Base-by-base conservation (phyloP, 2,329 filamentous ascomycete species). In the Cercospora sp. region DNA sequence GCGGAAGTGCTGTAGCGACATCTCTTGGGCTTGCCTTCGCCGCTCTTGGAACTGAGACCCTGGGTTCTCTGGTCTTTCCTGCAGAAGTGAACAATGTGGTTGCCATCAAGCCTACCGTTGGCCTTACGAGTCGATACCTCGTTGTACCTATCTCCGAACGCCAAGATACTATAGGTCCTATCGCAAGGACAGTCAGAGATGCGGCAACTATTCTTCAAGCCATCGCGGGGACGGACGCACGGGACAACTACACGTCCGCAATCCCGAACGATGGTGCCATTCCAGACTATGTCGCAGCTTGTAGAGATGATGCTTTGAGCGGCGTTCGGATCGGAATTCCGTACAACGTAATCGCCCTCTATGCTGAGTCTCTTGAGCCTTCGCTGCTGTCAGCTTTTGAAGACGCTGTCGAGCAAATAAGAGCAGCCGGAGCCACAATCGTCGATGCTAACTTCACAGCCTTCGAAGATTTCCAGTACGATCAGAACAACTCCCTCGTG, bases 211-310 rank as follows among this genome's bases (percentile, higher is more conserved):
- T 67, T 33, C 64, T 72, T n/a, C 58, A 70, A 31, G 55, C 63
- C 12, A 72, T 72, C 26, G 63, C 55, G 3, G 67, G 69, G 7
- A 39, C 45, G 7, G 67, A 68, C 23, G 51, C 53, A 18, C 23
- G 59, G 12, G 66, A 65, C 18, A 57, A 61, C 20, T 65, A 65
- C 13, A 65, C 64, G 6, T 60, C 55, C 10, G 58, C 42, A 2
- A 53, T 55, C 3, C 58, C 89, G 0, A 83, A 81, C 67, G 80
- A 81, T 26, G 77, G 72, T 0, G 18, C 33, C 12, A 75, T 85
- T 1, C 89, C 89, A 0, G 81, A 91, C 75, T 91, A 91, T 72
- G 83, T 87, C 7, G 81, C 81, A 2, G 86, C 88, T 0, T 71
- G 89, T 74, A 82, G 86, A 23, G 77, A 82, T n/a, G 81, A 82